Evolutionary conservation across 805 yeast species (phyloP), one percentile per base, ranked within the genome.

Genomic region (Wickerhamomyces queroliae): DNA sequence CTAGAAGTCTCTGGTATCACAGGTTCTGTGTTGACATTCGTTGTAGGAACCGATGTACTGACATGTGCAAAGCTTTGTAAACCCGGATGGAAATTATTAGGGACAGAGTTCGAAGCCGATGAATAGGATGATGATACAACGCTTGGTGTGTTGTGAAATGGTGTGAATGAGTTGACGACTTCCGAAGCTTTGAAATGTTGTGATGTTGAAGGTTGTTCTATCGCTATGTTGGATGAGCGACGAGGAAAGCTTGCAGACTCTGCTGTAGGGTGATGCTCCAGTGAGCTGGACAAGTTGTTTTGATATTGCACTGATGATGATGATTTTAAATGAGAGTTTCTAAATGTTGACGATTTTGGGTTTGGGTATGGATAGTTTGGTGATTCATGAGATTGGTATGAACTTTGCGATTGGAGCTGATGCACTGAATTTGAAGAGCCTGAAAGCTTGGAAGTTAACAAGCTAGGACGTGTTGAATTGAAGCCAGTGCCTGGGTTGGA

Each of bases 1-100:
- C n/a, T n/a, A n/a, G n/a, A n/a, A n/a, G n/a, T n/a, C n/a, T n/a
- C n/a, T n/a, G n/a, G 33, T 18, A 32, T 40, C 2, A 50, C 43
- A 15, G 40, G 39, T 22, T 46, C 52, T 5, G 49, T 38, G 3
- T 33, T 38, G 2, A 77, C 63, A 42, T 66, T 70, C 1, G 83
- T 77, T 3, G 83, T 77, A 9, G 83, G 76, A 10, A 67, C 69
- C 0, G 70, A 56, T 19, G 72, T 69, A 7, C 36, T 37, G 2
- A 44, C 19, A 27, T 63, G 64, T 20, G 62, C 66, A 23, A 46
- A 46, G n/a, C 38, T 44, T 25, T 40, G 41, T 43, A 60, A 44
- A 5, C 49, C 49, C 15, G 34, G 15, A 36, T 32, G 9, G 37
- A 38, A 36, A 41, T 43, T 37, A 38, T 35, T 47, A 22, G 55